phyloP scores from a whole-genome alignment of 257 asterid species.

The Cordia subcordata region DNA sequence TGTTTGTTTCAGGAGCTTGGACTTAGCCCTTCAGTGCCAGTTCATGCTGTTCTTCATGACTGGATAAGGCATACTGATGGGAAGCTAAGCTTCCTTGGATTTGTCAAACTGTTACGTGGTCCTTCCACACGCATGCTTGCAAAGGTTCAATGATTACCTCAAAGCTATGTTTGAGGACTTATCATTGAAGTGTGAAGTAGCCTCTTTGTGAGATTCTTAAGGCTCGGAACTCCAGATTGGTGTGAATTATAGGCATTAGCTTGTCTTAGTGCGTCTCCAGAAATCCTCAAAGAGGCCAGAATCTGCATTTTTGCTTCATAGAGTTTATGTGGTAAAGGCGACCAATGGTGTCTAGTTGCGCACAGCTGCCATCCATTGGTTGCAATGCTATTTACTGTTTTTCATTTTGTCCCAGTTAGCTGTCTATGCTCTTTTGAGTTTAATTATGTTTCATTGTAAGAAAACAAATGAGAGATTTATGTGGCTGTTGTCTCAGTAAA shows the following conservation, averaged over 20 bases:
- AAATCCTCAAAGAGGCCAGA: no score
- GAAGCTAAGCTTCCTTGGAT: conserved; percentile 55
- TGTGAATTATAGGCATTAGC: no score
- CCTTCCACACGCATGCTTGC: conserved; percentile 34
- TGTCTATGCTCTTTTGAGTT: background rate
- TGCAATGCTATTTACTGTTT: background rate
- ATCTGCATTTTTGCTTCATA: no score
- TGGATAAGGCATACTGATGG: conserved; percentile 65
- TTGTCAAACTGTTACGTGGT: conserved; percentile 43
- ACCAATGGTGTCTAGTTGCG: no score
- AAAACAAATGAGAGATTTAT: background rate
- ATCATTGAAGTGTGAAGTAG: background rate
- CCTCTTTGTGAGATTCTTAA: no score
- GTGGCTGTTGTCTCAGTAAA: no score
- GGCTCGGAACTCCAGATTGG: no score
- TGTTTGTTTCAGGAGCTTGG: conserved; percentile 54
- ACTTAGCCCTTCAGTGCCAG: conserved; percentile 53
- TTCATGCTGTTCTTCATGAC: conserved; percentile 62
- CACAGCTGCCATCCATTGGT: background rate
- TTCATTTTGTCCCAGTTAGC: background rate
- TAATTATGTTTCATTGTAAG: background rate
- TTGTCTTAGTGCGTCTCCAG: no score
- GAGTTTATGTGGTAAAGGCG: no score
- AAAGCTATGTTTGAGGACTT: background rate
- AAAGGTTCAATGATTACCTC: conserved; percentile 27